These are phyloP conservation scores for Taphrina sp. DNA, from an alignment of 1,139 yeast genomes.

Conservation along the genomic window DNA sequence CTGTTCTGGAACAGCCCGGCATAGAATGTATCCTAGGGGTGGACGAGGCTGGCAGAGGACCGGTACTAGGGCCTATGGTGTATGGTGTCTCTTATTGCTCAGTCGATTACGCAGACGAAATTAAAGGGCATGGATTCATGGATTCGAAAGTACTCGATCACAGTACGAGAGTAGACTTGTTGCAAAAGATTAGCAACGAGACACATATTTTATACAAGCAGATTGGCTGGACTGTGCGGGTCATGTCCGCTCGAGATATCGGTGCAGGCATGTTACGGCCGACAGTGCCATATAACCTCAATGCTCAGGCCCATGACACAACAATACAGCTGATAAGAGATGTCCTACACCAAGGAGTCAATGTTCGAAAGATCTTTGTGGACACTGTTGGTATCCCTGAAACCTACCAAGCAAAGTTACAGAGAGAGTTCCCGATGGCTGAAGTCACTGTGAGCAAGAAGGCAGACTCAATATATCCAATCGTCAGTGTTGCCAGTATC, in stretches of 20 bases:
- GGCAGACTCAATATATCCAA: constrained; percentile 91
- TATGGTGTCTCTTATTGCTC: constrained; percentile 82
- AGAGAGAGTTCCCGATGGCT: constrained; percentile 64
- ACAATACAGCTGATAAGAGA: constrained; percentile 73
- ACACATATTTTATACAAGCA: constrained; percentile 53
- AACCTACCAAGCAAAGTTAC: constrained; percentile 73
- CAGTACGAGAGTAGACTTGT: constrained; percentile 60
- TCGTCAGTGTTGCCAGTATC: constrained; percentile 94
- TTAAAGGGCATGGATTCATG: constrained; percentile 72
- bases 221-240: constrained; percentile 85
- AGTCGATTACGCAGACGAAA: constrained; percentile 54
- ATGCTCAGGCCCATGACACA: constrained; percentile 94
- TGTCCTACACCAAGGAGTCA: constrained; percentile 61
- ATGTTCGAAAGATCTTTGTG: constrained; percentile 60
- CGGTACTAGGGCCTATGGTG: constrained; percentile 93
- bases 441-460: constrained; percentile 86
- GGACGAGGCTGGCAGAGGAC: constrained; percentile 98
- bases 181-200: constrained; percentile 56
- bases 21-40: constrained; percentile 67
- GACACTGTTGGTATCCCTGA: constrained; percentile 97
- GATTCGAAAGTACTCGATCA: constrained; percentile 84
- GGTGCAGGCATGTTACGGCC: constrained; percentile 83
- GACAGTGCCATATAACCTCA: constrained; percentile 66
- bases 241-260: constrained; percentile 83
- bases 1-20: constrained; percentile 37